Conservation (phyloP, 768 basidiomycete genomes). For the Rhizopogon rudus region DNA sequence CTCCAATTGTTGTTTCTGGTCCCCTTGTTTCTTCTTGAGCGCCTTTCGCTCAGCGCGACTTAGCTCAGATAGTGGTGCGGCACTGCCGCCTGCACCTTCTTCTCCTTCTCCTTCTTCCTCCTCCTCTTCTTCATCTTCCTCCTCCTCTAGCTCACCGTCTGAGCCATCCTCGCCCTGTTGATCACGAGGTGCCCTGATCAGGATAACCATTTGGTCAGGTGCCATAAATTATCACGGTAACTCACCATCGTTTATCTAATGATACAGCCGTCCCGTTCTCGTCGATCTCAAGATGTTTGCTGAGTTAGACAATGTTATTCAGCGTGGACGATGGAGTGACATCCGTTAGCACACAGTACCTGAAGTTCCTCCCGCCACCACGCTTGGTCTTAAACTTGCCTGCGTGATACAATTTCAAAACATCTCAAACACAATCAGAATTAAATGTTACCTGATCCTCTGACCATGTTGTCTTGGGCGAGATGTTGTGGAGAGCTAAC, state of each 20-base stretch:
- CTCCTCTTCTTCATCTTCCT: conserved; percentile 38
- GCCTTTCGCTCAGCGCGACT: conserved; percentile 70
- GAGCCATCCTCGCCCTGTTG: conserved; percentile 38
- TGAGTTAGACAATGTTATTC: conserved; percentile 22
- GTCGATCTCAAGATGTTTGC: conserved; percentile 58
- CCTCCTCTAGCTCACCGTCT: conserved; percentile 38
- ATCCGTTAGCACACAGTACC: conserved; percentile 33
- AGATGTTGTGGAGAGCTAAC: neutral
- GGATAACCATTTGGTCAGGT: neutral
- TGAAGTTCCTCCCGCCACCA: conserved; percentile 85
- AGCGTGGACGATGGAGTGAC: conserved; percentile 1
- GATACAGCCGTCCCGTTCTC: conserved; percentile 50
- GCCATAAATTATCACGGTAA: conserved; percentile 4
- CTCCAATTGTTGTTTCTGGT: conserved; percentile 31
- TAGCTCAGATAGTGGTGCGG: conserved; percentile 48
- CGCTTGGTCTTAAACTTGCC: conserved; percentile 86
- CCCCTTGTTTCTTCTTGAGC: conserved; percentile 76
- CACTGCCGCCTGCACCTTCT: conserved; percentile 20
- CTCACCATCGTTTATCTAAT: conserved; percentile 42
- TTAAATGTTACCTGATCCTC: conserved; percentile 22
- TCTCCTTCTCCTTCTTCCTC: conserved; percentile 26
- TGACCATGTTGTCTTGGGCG: conserved; percentile 19
- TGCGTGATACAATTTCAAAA: conserved; percentile 13
- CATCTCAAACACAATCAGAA: neutral
- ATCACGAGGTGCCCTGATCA: conserved; percentile 30